Percentiles rank a stretch among this genome's conserved stretches.
These are phyloP conservation scores for Plasmodium reichenowi DNA, from an alignment of 169 alveolate genomes.

Conservation along the genomic window DNA sequence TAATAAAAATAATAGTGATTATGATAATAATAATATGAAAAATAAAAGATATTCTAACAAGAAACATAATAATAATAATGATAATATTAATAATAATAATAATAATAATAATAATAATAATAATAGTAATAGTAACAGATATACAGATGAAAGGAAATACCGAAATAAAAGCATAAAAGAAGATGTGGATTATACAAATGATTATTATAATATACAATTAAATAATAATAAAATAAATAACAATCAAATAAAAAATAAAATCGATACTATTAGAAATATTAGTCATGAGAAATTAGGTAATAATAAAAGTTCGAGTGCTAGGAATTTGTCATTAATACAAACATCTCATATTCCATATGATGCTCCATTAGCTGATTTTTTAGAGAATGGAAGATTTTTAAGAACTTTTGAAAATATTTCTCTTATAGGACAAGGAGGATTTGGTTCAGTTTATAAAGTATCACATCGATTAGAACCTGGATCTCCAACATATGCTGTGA, in stretches of 20 bases:
- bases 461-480: constrained; percentile 92
- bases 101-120: constrained; percentile 9
- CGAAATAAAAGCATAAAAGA: no score
- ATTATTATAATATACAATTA: no score
- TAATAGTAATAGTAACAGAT: constrained; percentile 2
- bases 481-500: constrained; percentile 90
- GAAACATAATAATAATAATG: constrained; percentile 10
- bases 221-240: neutral
- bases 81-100: constrained; percentile 22
- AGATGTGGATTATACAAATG: no score
- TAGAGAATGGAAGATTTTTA: constrained; percentile 91
- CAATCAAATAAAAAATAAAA: constrained; percentile 10
- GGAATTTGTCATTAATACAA: constrained; percentile 25
- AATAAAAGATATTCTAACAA: constrained; percentile 8
- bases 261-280: constrained; percentile 15
- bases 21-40: constrained; percentile 9
- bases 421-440: constrained; percentile 92
- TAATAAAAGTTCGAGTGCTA: constrained; percentile 46
- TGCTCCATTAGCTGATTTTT: constrained; percentile 77
- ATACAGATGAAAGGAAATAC: neutral
- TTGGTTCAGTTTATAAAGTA: constrained; percentile 91
- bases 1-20: constrained; percentile 11
- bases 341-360: constrained; percentile 75
- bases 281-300: constrained; percentile 25
- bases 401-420: constrained; percentile 88